These are phyloP conservation scores for Glycyrrhiza uralensis DNA, from an alignment of 306 rosid species.

Conservation along the genomic window DNA sequence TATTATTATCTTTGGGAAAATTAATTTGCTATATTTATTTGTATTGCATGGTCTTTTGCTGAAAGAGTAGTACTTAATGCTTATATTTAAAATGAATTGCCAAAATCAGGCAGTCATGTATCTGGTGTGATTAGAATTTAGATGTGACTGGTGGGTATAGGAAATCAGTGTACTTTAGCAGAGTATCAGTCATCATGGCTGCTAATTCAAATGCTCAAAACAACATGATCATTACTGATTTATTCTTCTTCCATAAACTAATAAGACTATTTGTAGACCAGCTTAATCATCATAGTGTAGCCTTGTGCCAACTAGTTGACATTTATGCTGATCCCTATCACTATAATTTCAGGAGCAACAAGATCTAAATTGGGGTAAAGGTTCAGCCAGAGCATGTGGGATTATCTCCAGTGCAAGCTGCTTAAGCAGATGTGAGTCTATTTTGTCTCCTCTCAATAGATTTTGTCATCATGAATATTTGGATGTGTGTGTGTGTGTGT, in stretches of 20 bases:
- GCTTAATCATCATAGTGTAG: background rate
- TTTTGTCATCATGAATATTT: background rate
- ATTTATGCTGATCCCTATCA: background rate
- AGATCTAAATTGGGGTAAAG: background rate
- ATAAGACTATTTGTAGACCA: background rate
- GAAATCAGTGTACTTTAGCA: background rate
- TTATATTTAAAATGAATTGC: background rate
- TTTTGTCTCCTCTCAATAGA: background rate
- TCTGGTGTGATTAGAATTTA: background rate
- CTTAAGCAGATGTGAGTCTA: constrained; percentile 1
- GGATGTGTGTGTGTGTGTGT: background rate
- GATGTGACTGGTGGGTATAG: background rate
- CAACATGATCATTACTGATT: background rate
- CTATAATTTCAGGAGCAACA: constrained; percentile 21
- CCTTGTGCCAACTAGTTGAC: background rate
- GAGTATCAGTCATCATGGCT: background rate
- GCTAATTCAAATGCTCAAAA: background rate
- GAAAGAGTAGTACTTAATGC: background rate
- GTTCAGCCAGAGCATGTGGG: constrained; percentile 1
- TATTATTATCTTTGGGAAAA: background rate
- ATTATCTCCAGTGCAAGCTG: background rate
- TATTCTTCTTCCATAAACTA: too few relatives aligned
- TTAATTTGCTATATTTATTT: background rate
- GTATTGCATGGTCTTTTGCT: background rate
- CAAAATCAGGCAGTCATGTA: background rate